A percentile compares a stretch with the other conserved stretches of the same genome.
Conservation (phyloP, 2,329 filamentous ascomycete genomes). For the Dactylellina leptospora region DNA sequence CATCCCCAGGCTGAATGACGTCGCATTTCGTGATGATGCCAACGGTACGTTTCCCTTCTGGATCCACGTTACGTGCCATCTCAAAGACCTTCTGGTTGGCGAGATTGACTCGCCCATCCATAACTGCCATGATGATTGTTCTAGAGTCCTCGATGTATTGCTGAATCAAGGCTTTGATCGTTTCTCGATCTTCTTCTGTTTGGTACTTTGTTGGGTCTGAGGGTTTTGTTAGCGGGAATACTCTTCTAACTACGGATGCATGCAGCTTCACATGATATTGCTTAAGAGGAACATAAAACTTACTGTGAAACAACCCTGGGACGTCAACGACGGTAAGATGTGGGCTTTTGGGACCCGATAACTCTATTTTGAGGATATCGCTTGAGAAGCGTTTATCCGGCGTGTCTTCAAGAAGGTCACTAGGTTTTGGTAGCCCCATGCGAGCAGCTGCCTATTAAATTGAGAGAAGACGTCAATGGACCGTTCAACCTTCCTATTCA, state of each 20-base stretch:
- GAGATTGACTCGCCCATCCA: conserved; percentile 54
- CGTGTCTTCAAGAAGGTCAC: conserved; percentile 16
- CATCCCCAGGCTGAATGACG: conserved; percentile 55
- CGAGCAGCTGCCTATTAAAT: conserved; percentile 49
- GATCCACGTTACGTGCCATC: conserved; percentile 55
- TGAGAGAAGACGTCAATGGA: too few relatives aligned
- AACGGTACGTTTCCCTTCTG: conserved; percentile 55
- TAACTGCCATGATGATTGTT: conserved; percentile 56
- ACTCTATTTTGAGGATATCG: conserved; percentile 56
- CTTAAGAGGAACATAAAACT: not conserved
- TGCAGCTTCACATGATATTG: not conserved
- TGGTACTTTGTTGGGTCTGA: conserved; percentile 55
- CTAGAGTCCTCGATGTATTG: conserved; percentile 55
- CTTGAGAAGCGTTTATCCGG: conserved; percentile 54
- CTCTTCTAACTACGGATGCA: too few relatives aligned
- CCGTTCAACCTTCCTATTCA: too few relatives aligned
- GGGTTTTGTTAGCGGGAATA: not conserved
- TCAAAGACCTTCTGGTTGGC: conserved; percentile 57
- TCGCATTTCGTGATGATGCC: conserved; percentile 58
- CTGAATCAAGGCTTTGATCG: conserved; percentile 55
- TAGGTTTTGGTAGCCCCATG: conserved; percentile 55
- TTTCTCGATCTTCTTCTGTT: conserved; percentile 54
- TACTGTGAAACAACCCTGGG: conserved; percentile 57
- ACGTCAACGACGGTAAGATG: conserved; percentile 57
- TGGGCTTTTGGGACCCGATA: conserved; percentile 54